Evolutionary conservation across 148 eudicot species (phyloP), one percentile per base, ranked within the genome.

Genomic region (Pharnaceum exiguum): DNA sequence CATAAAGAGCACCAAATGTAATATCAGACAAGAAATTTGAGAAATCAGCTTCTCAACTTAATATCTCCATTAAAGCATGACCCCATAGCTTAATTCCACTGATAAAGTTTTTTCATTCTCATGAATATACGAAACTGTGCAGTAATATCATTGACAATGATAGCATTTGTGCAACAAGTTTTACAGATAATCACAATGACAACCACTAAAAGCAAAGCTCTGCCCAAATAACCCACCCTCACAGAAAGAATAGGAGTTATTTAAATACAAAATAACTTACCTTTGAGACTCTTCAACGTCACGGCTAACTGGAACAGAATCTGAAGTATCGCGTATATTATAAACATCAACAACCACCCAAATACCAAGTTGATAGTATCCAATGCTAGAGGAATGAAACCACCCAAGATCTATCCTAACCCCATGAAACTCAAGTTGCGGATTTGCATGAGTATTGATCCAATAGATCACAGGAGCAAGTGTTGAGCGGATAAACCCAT

Each of bases 381-480:
- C 88, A 58, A 83, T 79, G 46, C 84, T 78, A 44, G 90, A 84
- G 61, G 88, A 83, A 53, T 87, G 95, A 69, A 87, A 84, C 95
- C 90, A 82, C 6, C 90, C 90, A 11, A 87, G 83, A 65, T 87
- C 85, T 51, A 87, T 79, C 66, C 77, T 77, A 22, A 79, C 87
- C 21, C 90, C 88, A 67, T 87, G 95, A 63, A 84, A 84, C 70
- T 82, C 86, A 47, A 87, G 79, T 47, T 87, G 95, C 25, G 90
- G 83, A 73, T 87, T 84, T 40, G 73, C 95, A 62, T 87, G 90
- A 75, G 78, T 87, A 59, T 38, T 68, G 17, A 84, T 65, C 95
- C 95, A 87, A 53, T 60, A 39, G n/a, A 87, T 67, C 57, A 87
- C 80, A 67, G 72, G 87, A 58, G 74, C 58, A 27, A 87, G 66